Evolutionary conservation across 768 basidiomycete species (phyloP).

Genomic region (Coprinopsis strossmayeri): DNA sequence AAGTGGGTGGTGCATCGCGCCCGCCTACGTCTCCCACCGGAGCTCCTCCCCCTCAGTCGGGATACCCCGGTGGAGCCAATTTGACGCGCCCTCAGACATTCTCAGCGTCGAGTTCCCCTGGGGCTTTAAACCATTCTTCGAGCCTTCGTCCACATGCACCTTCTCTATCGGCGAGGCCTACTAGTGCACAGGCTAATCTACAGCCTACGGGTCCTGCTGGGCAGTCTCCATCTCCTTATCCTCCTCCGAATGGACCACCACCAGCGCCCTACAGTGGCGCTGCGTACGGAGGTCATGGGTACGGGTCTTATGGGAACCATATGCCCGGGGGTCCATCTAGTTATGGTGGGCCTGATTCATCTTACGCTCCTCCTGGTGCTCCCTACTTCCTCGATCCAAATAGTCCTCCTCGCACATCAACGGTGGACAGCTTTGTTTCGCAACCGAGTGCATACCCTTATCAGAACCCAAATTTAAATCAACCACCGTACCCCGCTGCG

Average conservation of each 20-base stretch:
- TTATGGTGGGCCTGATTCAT: not conserved
- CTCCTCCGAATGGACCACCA: not conserved
- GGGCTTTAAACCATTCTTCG: conserved; percentile 2
- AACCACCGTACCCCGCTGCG: conserved; percentile 1
- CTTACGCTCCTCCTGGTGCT: not conserved
- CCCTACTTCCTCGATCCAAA: not conserved
- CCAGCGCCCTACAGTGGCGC: not conserved
- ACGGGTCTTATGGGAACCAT: not conserved
- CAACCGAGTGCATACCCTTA: not conserved
- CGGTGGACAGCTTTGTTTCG: not conserved
- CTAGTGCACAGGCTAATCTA: not conserved
- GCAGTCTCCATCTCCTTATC: not conserved
- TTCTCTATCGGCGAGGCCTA: not conserved
- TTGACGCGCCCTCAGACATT: conserved; percentile 16
- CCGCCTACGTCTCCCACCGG: not conserved
- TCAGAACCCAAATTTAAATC: no score
- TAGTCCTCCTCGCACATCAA: not conserved
- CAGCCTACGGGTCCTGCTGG: no score
- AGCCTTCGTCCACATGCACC: not conserved
- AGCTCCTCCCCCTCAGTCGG: not conserved
- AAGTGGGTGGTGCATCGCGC: conserved; percentile 5
- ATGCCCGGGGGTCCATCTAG: not conserved
- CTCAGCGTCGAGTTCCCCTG: conserved; percentile 1
- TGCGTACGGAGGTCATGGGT: not conserved
- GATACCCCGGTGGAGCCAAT: conserved; percentile 22